Base-by-base conservation (phyloP, 2,329 filamentous ascomycete species). In the Trichophaea hybrida region DNA sequence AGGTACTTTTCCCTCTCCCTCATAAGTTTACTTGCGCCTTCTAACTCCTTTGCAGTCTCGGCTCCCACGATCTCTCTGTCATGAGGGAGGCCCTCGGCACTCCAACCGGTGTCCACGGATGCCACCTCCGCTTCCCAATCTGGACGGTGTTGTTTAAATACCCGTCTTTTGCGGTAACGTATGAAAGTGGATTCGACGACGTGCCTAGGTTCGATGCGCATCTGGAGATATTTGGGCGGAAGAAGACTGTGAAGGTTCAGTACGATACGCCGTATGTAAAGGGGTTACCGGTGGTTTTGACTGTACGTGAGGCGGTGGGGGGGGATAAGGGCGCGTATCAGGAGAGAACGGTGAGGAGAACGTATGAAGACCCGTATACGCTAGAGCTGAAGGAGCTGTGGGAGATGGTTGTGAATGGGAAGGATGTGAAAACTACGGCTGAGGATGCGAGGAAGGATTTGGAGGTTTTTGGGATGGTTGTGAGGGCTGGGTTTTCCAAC, bases 201-300 rank as follows among this genome's bases (percentile, higher is more conserved):
- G 74, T 84, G 0, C 77, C 79, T 0, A 65, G 70, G 0, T 80
- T 80, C 54, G 78, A 80, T 57, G 76, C 78, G 0, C 73, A 76
- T 48, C 68, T 80, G 5, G 75, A 75, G 2, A 72, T 83, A 0
- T 83, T 80, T 63, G 75, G 75, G 0, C 68, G 72, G 13, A 71
- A 74, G 5, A 83, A 83, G 70, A 76, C 75, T 0, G 76, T 83
- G 0, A 73, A 71, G 1, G 72, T 83, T 8, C 67, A 76, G 38
- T 81, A 78, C 63, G 78, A 83, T 59, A 77, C 78, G 0, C 80
- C 80, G 0, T 81, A 77, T 59, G 72, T 81, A n/a, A 80, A 79
- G 64, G 78, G 75, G 0, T 69, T 80, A 1, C 76, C 77, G 0
- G 76, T 79, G 31, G 75, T 72, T 5, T 74, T 81, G 57, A 70